Percentiles rank a stretch among this genome's conserved stretches.
Conservation (phyloP, 176 grass and related monocot genomes). For the Rhipidocladum racemiflorum region DNA sequence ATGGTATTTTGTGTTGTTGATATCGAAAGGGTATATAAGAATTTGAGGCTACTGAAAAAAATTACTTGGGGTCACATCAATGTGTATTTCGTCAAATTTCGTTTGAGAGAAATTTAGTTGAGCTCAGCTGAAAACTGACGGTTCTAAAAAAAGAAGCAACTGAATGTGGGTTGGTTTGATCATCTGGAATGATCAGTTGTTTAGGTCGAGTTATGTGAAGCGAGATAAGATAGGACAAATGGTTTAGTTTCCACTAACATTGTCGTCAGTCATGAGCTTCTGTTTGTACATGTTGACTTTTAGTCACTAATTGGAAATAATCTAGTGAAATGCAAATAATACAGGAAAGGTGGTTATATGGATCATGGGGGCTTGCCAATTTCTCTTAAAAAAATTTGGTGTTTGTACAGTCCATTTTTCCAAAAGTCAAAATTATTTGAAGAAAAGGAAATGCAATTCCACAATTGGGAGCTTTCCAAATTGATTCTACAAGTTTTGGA, state of each 20-base stretch:
- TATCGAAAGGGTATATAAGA: background rate
- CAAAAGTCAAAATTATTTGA: background rate
- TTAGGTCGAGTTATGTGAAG: background rate
- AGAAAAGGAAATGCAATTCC: conserved; percentile 11
- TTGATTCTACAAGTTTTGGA: background rate
- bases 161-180: background rate
- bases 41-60: background rate
- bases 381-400: background rate
- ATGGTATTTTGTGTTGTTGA: background rate
- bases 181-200: background rate
- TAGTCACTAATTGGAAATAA: background rate
- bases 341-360: too few relatives aligned
- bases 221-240: background rate
- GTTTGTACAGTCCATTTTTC: background rate
- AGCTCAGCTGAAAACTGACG: background rate
- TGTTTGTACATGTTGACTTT: background rate
- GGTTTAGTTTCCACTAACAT: conserved; percentile 4
- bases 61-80: background rate
- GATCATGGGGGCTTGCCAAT: background rate
- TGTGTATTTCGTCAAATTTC: background rate
- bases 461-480: background rate
- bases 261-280: background rate
- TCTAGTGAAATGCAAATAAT: background rate
- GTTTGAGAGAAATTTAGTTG: background rate
- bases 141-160: background rate